These are phyloP conservation scores for Salix dunnii DNA, from an alignment of 345 rosid species.

Conservation along the genomic window DNA sequence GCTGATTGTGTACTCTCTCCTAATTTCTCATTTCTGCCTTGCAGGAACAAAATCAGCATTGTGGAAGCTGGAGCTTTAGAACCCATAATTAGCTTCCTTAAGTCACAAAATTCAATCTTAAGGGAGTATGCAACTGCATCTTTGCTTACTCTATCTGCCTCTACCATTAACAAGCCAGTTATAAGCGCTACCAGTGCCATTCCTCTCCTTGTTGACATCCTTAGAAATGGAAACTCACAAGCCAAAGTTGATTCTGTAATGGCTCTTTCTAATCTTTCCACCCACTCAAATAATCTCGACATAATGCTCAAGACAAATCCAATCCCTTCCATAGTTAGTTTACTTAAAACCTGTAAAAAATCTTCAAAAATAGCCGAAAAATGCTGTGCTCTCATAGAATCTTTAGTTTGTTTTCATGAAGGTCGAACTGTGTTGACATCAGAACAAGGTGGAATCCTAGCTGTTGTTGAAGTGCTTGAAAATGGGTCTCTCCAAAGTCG, in stretches of 20 bases:
- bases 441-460: constrained; percentile 80
- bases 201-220: constrained; percentile 71
- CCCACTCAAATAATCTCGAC: constrained; percentile 44
- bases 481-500: constrained; percentile 78
- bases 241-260: constrained; percentile 62
- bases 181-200: constrained; percentile 72
- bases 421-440: constrained; percentile 58
- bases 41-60: constrained; percentile 83
- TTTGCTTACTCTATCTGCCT: constrained; percentile 85
- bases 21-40: constrained; percentile 16
- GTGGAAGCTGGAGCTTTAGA: constrained; percentile 91
- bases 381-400: constrained; percentile 73
- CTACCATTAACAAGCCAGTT: constrained; percentile 68
- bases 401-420: constrained; percentile 68
- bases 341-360: constrained; percentile 67
- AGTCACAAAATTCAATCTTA: constrained; percentile 49
- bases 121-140: constrained; percentile 83
- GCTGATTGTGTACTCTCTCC: constrained; percentile 8
- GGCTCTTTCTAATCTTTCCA: constrained; percentile 91
- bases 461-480: constrained; percentile 82
- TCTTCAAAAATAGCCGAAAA: constrained; percentile 87
- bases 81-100: constrained; percentile 67
- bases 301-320: constrained; percentile 59
- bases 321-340: constrained; percentile 45
- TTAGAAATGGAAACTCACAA: constrained; percentile 68